These are phyloP conservation scores for Orbilia ellipsospora DNA, from an alignment of 2,329 filamentous ascomycete genomes.

Conservation along the genomic window DNA sequence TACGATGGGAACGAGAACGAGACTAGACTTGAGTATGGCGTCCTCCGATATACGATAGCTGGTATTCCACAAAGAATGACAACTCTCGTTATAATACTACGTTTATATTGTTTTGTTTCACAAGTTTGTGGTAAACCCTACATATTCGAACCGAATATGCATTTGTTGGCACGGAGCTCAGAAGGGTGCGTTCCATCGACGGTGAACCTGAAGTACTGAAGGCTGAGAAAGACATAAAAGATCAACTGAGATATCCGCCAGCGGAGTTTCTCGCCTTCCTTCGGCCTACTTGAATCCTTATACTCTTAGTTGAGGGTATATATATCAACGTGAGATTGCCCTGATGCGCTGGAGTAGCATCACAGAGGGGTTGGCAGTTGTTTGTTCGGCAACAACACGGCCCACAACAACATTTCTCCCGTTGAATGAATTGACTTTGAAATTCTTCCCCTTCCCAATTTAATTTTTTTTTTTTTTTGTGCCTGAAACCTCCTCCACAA, in stretches of 20 bases:
- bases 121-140: conserved; percentile 23
- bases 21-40: no score
- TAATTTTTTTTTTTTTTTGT: conserved; percentile 35
- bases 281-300: no score
- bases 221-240: no score
- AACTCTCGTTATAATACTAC: no score
- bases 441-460: conserved; percentile 25
- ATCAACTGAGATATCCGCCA: no score
- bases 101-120: no score
- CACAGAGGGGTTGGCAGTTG: background rate
- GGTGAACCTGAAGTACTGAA: conserved; percentile 8
- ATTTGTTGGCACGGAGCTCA: conserved; percentile 16
- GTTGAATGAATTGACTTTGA: conserved; percentile 9
- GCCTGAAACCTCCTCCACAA: conserved; percentile 51
- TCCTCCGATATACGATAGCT: no score
- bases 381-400: conserved; percentile 40
- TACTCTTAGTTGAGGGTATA: background rate
- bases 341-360: background rate
- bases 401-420: conserved; percentile 24
- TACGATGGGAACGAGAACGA: no score
- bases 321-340: background rate
- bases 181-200: background rate
- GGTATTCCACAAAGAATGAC: no score
- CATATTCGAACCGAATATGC: background rate
- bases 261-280: no score